These are phyloP conservation scores for Cornus florida DNA, from an alignment of 148 eudicot genomes.

Conservation along the genomic window DNA sequence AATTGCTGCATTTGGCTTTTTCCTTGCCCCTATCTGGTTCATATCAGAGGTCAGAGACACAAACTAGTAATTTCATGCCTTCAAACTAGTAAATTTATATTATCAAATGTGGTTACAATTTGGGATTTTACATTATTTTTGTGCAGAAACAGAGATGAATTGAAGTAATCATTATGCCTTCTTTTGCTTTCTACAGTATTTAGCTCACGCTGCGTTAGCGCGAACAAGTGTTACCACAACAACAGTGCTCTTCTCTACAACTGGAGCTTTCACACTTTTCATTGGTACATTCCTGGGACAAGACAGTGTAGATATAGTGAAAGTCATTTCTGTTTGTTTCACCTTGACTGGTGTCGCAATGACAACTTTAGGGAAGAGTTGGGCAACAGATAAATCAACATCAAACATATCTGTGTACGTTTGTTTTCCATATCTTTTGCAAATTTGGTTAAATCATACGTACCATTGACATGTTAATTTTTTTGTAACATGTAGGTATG, in stretches of 20 bases:
- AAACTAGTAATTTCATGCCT: neutral
- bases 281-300: slow-evolving; percentile 76
- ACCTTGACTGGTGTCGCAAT: slow-evolving; percentile 80
- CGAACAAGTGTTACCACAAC: slow-evolving; percentile 92
- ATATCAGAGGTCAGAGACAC: slow-evolving; percentile 18
- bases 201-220: slow-evolving; percentile 85
- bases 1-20: slow-evolving; percentile 21
- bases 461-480: neutral
- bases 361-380: slow-evolving; percentile 88
- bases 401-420: neutral
- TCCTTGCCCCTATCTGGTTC: slow-evolving; percentile 38
- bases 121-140: neutral
- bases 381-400: slow-evolving; percentile 67
- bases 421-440: neutral
- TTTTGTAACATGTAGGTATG: too few relatives aligned
- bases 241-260: slow-evolving; percentile 78
- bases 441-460: neutral
- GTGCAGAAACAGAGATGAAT: too few relatives aligned
- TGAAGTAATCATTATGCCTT: neutral
- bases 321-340: slow-evolving; percentile 76
- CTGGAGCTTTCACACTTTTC: slow-evolving; percentile 83
- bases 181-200: slow-evolving; percentile 47
- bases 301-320: slow-evolving; percentile 68
- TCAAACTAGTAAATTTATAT: too few relatives aligned
- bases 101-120: too few relatives aligned